These are phyloP conservation scores for Apiospora marii DNA, from an alignment of 2,329 filamentous ascomycete species.

Conservation along the genomic window DNA sequence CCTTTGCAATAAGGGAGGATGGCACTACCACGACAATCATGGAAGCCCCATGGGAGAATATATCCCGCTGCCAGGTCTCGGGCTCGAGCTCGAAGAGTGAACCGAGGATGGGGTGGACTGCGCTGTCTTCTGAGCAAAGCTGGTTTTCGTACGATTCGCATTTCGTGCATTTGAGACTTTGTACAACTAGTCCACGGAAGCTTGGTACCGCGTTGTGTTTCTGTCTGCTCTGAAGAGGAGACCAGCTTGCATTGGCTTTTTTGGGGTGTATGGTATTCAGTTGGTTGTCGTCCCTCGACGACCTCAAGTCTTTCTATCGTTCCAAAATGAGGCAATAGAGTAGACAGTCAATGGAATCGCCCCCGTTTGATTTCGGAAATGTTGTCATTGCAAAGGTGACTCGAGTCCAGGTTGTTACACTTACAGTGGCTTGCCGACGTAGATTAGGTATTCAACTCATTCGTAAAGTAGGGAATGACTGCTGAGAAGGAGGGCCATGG, in stretches of 20 bases:
- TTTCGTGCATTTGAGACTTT: neutral
- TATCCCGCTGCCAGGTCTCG: neutral
- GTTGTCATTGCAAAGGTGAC: neutral
- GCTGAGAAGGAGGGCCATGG: neutral
- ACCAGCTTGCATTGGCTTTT: neutral
- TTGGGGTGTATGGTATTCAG: neutral
- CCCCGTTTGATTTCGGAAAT: neutral
- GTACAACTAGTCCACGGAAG: neutral
- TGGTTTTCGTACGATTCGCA: neutral
- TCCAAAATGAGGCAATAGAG: neutral
- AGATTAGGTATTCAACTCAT: neutral
- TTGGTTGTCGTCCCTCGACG: neutral
- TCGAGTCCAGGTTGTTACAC: neutral
- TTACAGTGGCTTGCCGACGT: neutral
- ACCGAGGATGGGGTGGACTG: neutral
- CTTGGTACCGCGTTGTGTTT: neutral
- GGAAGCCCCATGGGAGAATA: conserved; percentile 1
- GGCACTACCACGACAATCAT: neutral
- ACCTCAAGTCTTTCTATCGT: neutral
- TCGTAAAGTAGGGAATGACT: neutral
- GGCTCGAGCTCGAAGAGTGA: neutral
- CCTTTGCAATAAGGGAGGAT: conserved; percentile 4
- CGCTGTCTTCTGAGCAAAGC: neutral
- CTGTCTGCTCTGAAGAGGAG: neutral
- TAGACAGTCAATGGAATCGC: neutral